phyloP scores from a whole-genome alignment of 805 yeast genomes.

The Wickerhamomyces rabaulensis region DNA sequence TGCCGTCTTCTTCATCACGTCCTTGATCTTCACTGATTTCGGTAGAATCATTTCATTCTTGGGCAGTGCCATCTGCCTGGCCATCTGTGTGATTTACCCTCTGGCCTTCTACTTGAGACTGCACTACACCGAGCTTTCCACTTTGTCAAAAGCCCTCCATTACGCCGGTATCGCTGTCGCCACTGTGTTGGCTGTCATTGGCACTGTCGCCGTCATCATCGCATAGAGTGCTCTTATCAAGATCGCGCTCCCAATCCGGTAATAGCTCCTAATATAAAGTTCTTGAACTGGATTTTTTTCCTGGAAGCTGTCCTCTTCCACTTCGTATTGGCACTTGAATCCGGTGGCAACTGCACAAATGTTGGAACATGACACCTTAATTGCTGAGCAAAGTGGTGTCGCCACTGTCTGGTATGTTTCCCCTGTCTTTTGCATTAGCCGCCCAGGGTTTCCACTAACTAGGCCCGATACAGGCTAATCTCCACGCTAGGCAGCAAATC shows the following conservation, averaged over 20 bases:
- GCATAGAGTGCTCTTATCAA: constrained; percentile 5
- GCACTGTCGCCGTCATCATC: constrained; percentile 22
- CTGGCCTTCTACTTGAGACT: constrained; percentile 55
- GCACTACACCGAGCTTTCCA: constrained; percentile 32
- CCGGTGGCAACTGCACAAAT: neutral
- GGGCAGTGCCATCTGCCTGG: constrained; percentile 69
- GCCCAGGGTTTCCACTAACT: constrained; percentile 1
- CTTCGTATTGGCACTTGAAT: neutral
- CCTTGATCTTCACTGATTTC: constrained; percentile 61
- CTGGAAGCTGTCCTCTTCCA: neutral
- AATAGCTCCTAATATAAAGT: neutral
- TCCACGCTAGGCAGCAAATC: constrained; percentile 38
- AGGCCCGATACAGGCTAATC: constrained; percentile 23
- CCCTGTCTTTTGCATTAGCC: constrained; percentile 1
- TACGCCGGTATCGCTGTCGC: constrained; percentile 6
- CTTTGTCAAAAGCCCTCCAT: constrained; percentile 18
- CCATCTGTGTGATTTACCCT: constrained; percentile 70
- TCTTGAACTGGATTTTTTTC: no score
- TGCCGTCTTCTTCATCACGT: constrained; percentile 40
- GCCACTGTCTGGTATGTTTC: constrained; percentile 25
- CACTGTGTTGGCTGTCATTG: constrained; percentile 13
- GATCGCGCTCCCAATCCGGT: neutral
- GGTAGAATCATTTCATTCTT: constrained; percentile 69
- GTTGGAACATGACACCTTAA: constrained; percentile 18
- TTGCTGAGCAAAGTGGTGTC: constrained; percentile 22